Conservation (phyloP, 2,329 filamentous ascomycete species). For the Trichoderma breve region DNA sequence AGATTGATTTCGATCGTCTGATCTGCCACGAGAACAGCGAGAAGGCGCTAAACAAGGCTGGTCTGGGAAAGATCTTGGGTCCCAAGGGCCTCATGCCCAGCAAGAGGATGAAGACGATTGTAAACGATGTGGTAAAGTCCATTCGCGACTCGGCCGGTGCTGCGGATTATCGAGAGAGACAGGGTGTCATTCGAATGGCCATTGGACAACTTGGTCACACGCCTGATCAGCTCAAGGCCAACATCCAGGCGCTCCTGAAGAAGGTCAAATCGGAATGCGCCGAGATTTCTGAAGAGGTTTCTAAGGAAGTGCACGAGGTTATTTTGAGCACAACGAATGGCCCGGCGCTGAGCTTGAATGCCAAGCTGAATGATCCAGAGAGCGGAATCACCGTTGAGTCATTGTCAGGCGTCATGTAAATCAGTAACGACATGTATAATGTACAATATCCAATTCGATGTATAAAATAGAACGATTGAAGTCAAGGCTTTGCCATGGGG, state of each 20-base stretch:
- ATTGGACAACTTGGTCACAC: constrained; percentile 88
- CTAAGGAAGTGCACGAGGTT: constrained; percentile 53
- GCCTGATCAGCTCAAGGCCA: constrained; percentile 79
- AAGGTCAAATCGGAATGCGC: constrained; percentile 76
- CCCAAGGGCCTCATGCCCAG: constrained; percentile 92
- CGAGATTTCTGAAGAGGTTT: constrained; percentile 58
- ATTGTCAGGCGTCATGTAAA: constrained; percentile 55
- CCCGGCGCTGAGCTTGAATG: constrained; percentile 83
- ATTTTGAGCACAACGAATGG: constrained; percentile 85
- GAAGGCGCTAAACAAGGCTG: constrained; percentile 75
- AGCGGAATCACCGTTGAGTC: constrained; percentile 54
- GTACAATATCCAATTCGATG: constrained; percentile 39
- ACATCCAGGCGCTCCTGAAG: constrained; percentile 74
- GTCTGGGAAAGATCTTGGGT: constrained; percentile 76
- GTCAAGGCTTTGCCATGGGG: constrained; percentile 21
- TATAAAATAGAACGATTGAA: constrained; percentile 14
- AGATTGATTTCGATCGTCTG: constrained; percentile 83
- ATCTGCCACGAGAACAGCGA: constrained; percentile 81
- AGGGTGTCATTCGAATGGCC: constrained; percentile 83
- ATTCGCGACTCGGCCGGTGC: constrained; percentile 82
- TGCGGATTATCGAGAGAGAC: constrained; percentile 80
- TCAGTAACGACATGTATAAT: constrained; percentile 27
- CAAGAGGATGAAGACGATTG: constrained; percentile 82
- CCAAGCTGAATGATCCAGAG: constrained; percentile 65
- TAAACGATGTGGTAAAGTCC: constrained; percentile 70